These are phyloP conservation scores for Dothistroma septosporum DNA, from an alignment of 2,329 filamentous ascomycete genomes.

Conservation along the genomic window DNA sequence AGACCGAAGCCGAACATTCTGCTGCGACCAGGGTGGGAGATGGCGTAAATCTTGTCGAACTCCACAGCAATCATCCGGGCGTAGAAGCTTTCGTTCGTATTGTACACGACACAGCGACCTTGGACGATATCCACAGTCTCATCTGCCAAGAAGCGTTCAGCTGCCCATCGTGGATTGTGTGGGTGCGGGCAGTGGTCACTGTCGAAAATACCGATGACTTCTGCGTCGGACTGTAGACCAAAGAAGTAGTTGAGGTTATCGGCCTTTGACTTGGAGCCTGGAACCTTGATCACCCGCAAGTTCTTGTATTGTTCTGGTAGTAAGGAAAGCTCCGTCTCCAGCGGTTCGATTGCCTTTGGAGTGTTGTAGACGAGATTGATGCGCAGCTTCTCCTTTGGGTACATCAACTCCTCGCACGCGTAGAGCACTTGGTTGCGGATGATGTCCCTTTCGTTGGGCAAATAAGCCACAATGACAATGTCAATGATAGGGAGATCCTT, in stretches of 20 bases:
- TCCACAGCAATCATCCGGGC: constrained; percentile 49
- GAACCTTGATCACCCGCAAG: constrained; percentile 46
- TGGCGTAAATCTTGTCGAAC: constrained; percentile 52
- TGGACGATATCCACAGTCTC: constrained; percentile 47
- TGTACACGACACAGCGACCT: constrained; percentile 49
- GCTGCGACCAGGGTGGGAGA: constrained; percentile 48
- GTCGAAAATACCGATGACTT: constrained; percentile 49
- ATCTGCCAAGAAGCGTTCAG: constrained; percentile 45
- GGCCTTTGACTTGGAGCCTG: constrained; percentile 48
- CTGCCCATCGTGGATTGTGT: constrained; percentile 47
- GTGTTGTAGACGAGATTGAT: constrained; percentile 51
- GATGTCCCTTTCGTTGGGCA: constrained; percentile 51
- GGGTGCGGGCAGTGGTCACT: constrained; percentile 51
- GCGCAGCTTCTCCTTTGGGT: constrained; percentile 45
- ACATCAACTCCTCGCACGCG: constrained; percentile 45
- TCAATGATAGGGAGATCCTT: constrained; percentile 42
- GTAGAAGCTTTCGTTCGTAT: constrained; percentile 42
- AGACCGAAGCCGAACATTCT: constrained; percentile 48
- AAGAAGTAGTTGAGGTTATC: constrained; percentile 51
- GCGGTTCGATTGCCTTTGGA: constrained; percentile 43
- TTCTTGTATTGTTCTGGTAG: constrained; percentile 39
- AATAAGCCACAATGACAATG: constrained; percentile 48
- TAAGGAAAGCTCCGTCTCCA: constrained; percentile 42
- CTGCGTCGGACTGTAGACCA: constrained; percentile 42
- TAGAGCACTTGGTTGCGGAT: constrained; percentile 48